These are phyloP conservation scores for Spergularia azorica DNA, from an alignment of 179 eudicot species.

Conservation along the genomic window DNA sequence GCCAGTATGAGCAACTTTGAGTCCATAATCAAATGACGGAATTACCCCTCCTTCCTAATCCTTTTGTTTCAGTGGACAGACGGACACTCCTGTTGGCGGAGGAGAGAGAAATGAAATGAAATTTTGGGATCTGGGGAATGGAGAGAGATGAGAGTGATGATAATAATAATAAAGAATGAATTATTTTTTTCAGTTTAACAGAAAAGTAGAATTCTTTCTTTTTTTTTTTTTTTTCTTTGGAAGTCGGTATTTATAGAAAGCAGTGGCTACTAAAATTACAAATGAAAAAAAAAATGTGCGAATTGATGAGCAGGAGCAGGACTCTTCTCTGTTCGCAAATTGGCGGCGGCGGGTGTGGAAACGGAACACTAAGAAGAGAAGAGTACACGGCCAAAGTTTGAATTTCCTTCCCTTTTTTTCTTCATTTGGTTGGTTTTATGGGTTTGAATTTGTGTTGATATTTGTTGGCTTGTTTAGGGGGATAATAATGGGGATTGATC, in stretches of 20 bases:
- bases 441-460: neutral
- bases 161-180: neutral
- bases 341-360: constrained; percentile 28
- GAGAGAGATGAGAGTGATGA: neutral
- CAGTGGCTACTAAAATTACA: neutral
- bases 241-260: no score
- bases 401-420: neutral
- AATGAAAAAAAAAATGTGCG: no score
- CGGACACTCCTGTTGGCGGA: no score
- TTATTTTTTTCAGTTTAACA: neutral
- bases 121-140: neutral
- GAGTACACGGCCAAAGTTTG: neutral
- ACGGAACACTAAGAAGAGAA: constrained; percentile 17
- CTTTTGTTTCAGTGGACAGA: neutral
- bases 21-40: constrained; percentile 15
- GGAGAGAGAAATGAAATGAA: neutral
- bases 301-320: neutral
- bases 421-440: neutral
- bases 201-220: neutral
- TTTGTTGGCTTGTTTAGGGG: neutral
- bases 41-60: neutral
- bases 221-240: neutral
- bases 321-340: neutral
- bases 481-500: neutral
- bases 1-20: constrained; percentile 21